These are phyloP conservation scores for Clarireedia sp. DNA, from an alignment of 2,329 filamentous ascomycete species.

Conservation along the genomic window DNA sequence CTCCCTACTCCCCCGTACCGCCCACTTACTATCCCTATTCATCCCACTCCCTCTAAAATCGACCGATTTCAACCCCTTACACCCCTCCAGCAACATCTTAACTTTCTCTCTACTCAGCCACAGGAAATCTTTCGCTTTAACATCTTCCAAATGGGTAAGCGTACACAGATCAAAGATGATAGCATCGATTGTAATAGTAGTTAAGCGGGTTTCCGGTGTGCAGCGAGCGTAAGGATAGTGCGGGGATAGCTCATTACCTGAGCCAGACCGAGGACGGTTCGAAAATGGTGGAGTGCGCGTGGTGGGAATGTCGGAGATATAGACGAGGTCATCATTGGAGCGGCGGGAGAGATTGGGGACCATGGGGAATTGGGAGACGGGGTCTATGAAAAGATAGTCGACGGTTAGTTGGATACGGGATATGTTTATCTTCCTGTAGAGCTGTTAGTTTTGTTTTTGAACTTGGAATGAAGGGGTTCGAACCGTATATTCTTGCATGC, in stretches of 20 bases:
- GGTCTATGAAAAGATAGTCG: constrained; percentile 13
- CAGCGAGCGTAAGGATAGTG: background rate
- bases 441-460: constrained; percentile 2
- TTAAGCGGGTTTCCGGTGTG: constrained; percentile 11
- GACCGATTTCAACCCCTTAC: constrained; percentile 8
- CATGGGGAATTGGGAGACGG: background rate
- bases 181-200: constrained; percentile 13
- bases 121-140: constrained; percentile 12
- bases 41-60: constrained; percentile 20
- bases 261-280: no score
- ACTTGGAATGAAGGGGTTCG: background rate
- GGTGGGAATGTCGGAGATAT: constrained; percentile 11
- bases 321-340: constrained; percentile 5
- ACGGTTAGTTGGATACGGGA: constrained; percentile 15
- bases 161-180: constrained; percentile 12
- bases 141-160: constrained; percentile 12
- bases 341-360: no score
- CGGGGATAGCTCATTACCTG: background rate
- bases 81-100: constrained; percentile 1
- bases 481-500: constrained; percentile 17
- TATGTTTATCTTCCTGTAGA: constrained; percentile 14
- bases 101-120: constrained; percentile 13
- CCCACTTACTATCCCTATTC: constrained; percentile 15
- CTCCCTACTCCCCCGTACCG: constrained; percentile 12
- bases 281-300: background rate